A percentile compares a stretch with the other conserved stretches of the same genome.
These are phyloP conservation scores for Cryptococcus sp. DNA, from an alignment of 1,284 basidiomycete genomes.

Conservation along the genomic window DNA sequence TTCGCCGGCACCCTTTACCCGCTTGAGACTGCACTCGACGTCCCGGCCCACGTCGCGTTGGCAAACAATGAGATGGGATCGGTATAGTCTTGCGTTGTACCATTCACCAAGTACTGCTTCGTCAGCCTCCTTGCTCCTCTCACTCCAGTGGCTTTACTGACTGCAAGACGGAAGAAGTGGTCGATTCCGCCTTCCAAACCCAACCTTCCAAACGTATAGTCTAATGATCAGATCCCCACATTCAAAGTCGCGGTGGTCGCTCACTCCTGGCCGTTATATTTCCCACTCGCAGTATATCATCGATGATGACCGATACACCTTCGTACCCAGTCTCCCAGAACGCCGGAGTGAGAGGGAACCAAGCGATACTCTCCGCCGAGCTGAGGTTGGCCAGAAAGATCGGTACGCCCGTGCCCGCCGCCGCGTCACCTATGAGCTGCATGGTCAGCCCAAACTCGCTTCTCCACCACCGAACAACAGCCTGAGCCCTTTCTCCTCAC, in stretches of 20 bases:
- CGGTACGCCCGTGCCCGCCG: slow-evolving; percentile 12
- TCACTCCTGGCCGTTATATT: slow-evolving; percentile 13
- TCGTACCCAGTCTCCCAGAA: slow-evolving; percentile 11
- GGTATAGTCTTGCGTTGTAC: slow-evolving; percentile 5
- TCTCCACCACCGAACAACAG: no score
- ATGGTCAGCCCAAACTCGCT: slow-evolving; percentile 3
- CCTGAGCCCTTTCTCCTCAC: no score
- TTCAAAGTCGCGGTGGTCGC: background rate
- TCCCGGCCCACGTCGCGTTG: slow-evolving; percentile 3
- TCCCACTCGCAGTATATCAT: slow-evolving; percentile 22
- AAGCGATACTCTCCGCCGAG: slow-evolving; percentile 9
- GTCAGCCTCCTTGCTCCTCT: background rate
- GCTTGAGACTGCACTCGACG: no score
- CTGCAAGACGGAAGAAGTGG: slow-evolving; percentile 26
- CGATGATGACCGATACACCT: slow-evolving; percentile 20
- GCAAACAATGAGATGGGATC: slow-evolving; percentile 4
- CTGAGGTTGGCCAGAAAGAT: slow-evolving; percentile 7
- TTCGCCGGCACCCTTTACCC: no score
- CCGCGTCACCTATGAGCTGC: slow-evolving; percentile 27
- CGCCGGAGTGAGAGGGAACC: slow-evolving; percentile 12
- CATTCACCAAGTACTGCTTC: slow-evolving; percentile 1
- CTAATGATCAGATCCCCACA: background rate
- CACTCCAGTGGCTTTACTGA: slow-evolving; percentile 3
- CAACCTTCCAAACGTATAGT: background rate
- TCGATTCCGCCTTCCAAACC: slow-evolving; percentile 6